Evolutionary conservation across 306 rosid genomes (phyloP), one percentile per base, ranked within the genome.

Genomic region (Gleditsia sinensis): DNA sequence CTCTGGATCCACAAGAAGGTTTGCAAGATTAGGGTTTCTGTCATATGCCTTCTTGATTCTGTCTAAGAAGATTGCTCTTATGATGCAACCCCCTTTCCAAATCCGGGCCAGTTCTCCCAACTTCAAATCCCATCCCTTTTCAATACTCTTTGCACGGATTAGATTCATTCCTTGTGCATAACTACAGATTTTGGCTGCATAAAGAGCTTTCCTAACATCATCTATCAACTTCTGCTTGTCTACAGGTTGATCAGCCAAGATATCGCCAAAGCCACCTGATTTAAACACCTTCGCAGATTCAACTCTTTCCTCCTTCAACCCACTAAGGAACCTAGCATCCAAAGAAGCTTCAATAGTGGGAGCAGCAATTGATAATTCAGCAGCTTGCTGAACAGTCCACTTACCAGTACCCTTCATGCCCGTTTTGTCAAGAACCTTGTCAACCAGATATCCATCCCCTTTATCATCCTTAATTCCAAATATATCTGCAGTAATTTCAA

Each of bases 381-480:
- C 98, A 49, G 98, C 96, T 83, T 93, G 98, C 83, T 93, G 98
- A 62, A 93, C 98, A 9, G 96, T 90, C 97, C 98, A 93, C 85
- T 88, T 93, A 69, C 97, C 98, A 43, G 96, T 90, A 45, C 95
- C 98, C 88, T 93, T 93, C 96, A 93, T 90, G 77, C 98, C 96
- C 4, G 98, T 93, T 80, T 93, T 93, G 88, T 93, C 98, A 72
- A 93, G 83, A 72, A 93, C 96, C 82, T 93, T 90, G 88, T 93
- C 98, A 37, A 93, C 98, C 83, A 93, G 87, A 82, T 88, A 72
- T 37, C 98, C 98, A 67, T 88, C 90, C 0, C 82, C 96, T 67
- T 88, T 88, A 69, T 93, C 96, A 46, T 93, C 98, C 91, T 90
- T 88, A 64, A 90, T 87, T 69, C 93, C 93, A 62, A 93, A 93